phyloP scores from a whole-genome alignment of 2,329 filamentous ascomycete species.

The Neobulgaria alba region DNA sequence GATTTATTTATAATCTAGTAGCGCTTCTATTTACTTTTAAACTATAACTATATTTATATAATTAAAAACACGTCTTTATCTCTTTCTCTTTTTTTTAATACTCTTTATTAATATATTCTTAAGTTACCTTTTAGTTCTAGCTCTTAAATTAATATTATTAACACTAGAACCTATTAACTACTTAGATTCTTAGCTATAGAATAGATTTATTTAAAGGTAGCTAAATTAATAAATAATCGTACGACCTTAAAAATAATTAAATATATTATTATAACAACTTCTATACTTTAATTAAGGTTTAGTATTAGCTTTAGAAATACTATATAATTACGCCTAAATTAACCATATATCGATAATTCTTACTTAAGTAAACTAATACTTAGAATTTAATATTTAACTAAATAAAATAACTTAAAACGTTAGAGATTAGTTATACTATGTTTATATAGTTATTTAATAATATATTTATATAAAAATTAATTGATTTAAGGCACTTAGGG shows the following conservation, averaged over 20 bases:
- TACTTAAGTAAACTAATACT: too few relatives aligned
- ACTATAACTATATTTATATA: constrained; percentile 5
- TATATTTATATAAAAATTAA: constrained; percentile 6
- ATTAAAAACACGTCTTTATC: too few relatives aligned
- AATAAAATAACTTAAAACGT: too few relatives aligned
- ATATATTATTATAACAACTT: constrained; percentile 3
- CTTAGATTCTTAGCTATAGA: not conserved
- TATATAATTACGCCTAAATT: not conserved
- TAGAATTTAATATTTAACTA: constrained; percentile 3
- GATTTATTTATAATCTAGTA: too few relatives aligned
- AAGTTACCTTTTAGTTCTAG: constrained; percentile 9
- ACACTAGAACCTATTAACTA: too few relatives aligned
- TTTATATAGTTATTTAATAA: constrained; percentile 8
- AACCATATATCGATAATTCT: too few relatives aligned
- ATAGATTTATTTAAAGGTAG: too few relatives aligned
- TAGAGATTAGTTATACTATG: constrained; percentile 8
- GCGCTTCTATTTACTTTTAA: constrained; percentile 7
- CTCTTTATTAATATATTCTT: too few relatives aligned
- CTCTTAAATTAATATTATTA: too few relatives aligned
- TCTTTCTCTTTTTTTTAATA: too few relatives aligned
- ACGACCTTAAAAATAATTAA: constrained; percentile 7
- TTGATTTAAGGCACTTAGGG: too few relatives aligned
- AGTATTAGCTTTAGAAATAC: not conserved
- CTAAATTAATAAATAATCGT: constrained; percentile 7
- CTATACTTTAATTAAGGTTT: constrained; percentile 6